phyloP scores from a whole-genome alignment of 257 asterid species.

The Solanum bukasovii region DNA sequence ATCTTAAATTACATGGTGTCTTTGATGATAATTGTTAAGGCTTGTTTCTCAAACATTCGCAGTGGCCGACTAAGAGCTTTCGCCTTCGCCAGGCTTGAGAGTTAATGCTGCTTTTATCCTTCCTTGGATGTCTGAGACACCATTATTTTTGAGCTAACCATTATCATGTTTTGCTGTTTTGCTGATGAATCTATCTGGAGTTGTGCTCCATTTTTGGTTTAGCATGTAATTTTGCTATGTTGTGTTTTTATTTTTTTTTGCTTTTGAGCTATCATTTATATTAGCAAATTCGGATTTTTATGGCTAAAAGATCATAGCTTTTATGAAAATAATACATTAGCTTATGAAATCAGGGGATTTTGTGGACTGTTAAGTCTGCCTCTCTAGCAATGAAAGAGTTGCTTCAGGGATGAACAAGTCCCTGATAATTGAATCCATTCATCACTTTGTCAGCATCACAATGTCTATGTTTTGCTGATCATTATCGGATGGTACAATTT shows the following conservation, averaged over 20 bases:
- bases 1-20: background rate
- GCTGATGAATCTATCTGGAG: too few relatives aligned
- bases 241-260: background rate
- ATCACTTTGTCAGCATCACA: slow-evolving; percentile 33
- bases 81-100: slow-evolving; percentile 33
- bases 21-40: slow-evolving; percentile 8
- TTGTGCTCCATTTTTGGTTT: background rate
- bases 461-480: slow-evolving; percentile 18
- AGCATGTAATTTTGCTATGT: background rate
- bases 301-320: background rate
- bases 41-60: slow-evolving; percentile 62
- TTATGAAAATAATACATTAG: background rate
- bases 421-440: slow-evolving; percentile 23
- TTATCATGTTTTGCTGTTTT: background rate
- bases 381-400: slow-evolving; percentile 7
- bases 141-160: background rate
- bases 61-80: slow-evolving; percentile 37
- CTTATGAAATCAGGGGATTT: background rate
- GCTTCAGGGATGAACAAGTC: slow-evolving; percentile 32
- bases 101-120: slow-evolving; percentile 37
- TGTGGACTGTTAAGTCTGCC: slow-evolving; percentile 12
- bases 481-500: slow-evolving; percentile 17
- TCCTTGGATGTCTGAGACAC: slow-evolving; percentile 51
- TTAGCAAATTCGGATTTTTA: background rate
- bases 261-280: background rate